Base-by-base conservation (phyloP, 768 basidiomycete genomes). In the Cubamyces sp. region DNA sequence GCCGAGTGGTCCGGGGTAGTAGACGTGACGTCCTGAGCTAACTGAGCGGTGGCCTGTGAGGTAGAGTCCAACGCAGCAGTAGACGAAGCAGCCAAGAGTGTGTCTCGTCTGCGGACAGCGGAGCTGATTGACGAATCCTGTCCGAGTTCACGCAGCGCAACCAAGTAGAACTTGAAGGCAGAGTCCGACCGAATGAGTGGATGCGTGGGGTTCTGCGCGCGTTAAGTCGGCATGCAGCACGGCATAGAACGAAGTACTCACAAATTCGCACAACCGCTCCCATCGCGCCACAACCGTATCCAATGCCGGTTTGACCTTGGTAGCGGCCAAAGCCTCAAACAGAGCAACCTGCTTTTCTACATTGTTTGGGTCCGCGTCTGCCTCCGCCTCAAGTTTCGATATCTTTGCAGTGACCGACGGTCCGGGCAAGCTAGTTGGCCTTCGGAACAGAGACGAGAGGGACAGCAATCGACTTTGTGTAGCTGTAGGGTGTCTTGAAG, bases 181-280 rank as follows among this genome's bases (percentile, higher is more conserved):
- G 80, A 78, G 65, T 87, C 83, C 4, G 89, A 91, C 52, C 79
- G 81, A 25, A 94, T 74, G 25, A 94, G 77, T 3, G 91, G 89
- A 1, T 88, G 91, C 12, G 79, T 57, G 14, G 87, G 81, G 68
- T 89, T 85, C 92, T 94, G 64, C 23, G 61, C 9, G 40, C 28
- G 26, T 2, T 46, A 3, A 53, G 49, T 56, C 45, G 55, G 63
- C 48, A 50, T 53, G 52, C 60, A 9, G 52, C 56, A 25, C 52
- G 47, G 30, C 19, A 51, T 28, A 30, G 37, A 40, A 18, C 16
- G 4, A 23, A 53, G 14, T 18, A 37, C 43, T 9, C 48, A 93
- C 92, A 70, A 88, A 92, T 82, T 93, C 89, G 68, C 84, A 84
- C 82, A 88, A 86, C 66, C 87, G 81, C 71, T 94, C 92, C 92